Evolutionary conservation across 1,284 basidiomycete species (phyloP).

Genomic region (Puccinia hordei): DNA sequence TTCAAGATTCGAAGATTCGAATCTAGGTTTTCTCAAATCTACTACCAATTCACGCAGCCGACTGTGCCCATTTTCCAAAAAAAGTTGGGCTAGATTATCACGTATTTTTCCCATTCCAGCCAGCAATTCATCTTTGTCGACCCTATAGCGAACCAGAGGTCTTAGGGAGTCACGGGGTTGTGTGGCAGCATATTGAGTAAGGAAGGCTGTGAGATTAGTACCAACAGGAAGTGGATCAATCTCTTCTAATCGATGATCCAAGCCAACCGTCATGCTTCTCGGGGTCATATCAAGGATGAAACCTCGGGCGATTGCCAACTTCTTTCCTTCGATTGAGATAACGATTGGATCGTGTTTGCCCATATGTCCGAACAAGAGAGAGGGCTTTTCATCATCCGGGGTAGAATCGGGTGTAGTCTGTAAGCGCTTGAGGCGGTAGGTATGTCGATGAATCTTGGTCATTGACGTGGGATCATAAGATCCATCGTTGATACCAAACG

Average conservation of each 20-base stretch:
- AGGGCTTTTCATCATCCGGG: constrained; percentile 54
- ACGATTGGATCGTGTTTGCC: constrained; percentile 77
- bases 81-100: constrained; percentile 84
- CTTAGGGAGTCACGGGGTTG: constrained; percentile 53
- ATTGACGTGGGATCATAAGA: constrained; percentile 60
- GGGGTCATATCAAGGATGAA: constrained; percentile 75
- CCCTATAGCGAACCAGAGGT: constrained; percentile 68
- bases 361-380: constrained; percentile 78
- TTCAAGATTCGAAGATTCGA: constrained; percentile 61
- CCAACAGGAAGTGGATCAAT: constrained; percentile 20
- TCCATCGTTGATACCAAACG: constrained; percentile 58
- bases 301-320: constrained; percentile 80
- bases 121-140: constrained; percentile 90
- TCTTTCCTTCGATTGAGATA: constrained; percentile 75
- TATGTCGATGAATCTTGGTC: constrained; percentile 55
- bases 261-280: constrained; percentile 70
- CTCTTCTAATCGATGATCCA: constrained; percentile 73
- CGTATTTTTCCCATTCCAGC: constrained; percentile 83
- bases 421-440: constrained; percentile 29
- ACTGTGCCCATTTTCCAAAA: constrained; percentile 69
- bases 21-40: constrained; percentile 73
- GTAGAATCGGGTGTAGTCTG: neutral
- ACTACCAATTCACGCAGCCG: constrained; percentile 74
- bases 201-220: neutral
- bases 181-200: constrained; percentile 14